Percentiles rank a stretch among this genome's conserved stretches.
Conservation (phyloP, 768 basidiomycete species). For the Hypholoma sublateritium region DNA sequence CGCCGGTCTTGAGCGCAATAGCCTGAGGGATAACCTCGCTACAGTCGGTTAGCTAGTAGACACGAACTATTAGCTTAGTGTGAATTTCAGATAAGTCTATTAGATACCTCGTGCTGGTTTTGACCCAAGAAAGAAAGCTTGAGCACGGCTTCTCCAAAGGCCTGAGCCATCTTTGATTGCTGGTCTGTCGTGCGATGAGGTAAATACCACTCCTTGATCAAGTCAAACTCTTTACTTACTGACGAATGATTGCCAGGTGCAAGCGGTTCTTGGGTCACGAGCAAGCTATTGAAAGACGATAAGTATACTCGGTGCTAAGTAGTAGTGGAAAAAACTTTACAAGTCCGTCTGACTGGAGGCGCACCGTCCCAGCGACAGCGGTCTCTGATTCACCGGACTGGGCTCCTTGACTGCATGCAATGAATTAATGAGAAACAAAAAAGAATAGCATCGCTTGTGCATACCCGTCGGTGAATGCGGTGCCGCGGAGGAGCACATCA, state of each 20-base stretch:
- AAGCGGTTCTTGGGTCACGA: neutral
- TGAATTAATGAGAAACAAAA: neutral
- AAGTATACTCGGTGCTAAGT: neutral
- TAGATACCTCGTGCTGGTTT: neutral
- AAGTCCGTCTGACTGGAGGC: neutral
- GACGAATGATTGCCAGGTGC: conserved; percentile 34
- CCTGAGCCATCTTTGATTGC: neutral
- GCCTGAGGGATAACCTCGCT: conserved; percentile 43
- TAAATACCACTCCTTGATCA: neutral
- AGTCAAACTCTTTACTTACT: neutral
- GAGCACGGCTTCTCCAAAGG: neutral
- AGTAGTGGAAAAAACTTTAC: conserved; percentile 15
- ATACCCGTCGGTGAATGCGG: conserved; percentile 35
- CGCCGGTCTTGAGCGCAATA: conserved; percentile 18
- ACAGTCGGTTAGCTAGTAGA: conserved; percentile 35
- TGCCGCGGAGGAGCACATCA: conserved; percentile 44
- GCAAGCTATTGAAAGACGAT: neutral
- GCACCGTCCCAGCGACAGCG: neutral
- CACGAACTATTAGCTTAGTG: neutral
- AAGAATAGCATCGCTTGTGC: too few species aligned
- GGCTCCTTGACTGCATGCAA: neutral
- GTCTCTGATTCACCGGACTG: neutral
- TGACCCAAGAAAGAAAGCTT: neutral
- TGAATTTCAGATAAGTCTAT: neutral
- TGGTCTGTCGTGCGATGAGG: neutral